Conservation (phyloP, 2,329 filamentous ascomycete genomes). For the Microascus cirrosus region DNA sequence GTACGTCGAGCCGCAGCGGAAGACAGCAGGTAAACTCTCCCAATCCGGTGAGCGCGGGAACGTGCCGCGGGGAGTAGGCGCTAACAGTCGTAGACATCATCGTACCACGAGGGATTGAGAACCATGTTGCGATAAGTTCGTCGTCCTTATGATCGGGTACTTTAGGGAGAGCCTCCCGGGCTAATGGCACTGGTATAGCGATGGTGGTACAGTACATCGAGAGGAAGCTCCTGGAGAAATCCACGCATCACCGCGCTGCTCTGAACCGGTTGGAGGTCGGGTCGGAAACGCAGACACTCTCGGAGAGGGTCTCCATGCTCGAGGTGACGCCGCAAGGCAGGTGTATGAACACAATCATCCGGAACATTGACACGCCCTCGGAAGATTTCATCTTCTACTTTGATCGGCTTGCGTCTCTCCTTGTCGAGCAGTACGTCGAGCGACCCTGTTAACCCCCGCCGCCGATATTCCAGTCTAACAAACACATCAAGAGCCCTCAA, state of each 20-base stretch:
- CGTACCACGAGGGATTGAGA: conserved; percentile 88
- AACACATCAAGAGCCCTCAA: conserved; percentile 54
- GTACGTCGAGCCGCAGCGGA: conserved; percentile 85
- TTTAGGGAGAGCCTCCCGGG: not conserved
- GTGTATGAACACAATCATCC: conserved; percentile 84
- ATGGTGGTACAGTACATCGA: conserved; percentile 95
- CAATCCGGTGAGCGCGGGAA: not conserved
- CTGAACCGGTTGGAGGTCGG: conserved; percentile 65
- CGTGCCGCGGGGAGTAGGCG: not conserved
- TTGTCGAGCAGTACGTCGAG: conserved; percentile 60
- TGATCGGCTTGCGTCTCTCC: conserved; percentile 72
- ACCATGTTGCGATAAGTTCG: conserved; percentile 76
- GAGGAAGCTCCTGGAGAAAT: conserved; percentile 78
- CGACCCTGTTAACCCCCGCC: not conserved
- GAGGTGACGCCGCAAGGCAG: conserved; percentile 68
- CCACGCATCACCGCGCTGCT: conserved; percentile 67
- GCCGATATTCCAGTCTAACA: conserved; percentile 5
- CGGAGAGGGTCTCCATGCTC: conserved; percentile 62
- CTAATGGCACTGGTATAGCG: conserved; percentile 28
- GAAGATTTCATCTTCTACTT: conserved; percentile 99
- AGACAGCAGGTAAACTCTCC: conserved; percentile 56
- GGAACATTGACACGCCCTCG: conserved; percentile 63
- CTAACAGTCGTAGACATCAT: conserved; percentile 58
- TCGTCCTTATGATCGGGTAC: conserved; percentile 1
- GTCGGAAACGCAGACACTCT: conserved; percentile 60